Evolutionary conservation across 1,284 basidiomycete genomes (phyloP), one percentile per base, ranked within the genome.

Genomic region (Fomitiporia mediterranea): DNA sequence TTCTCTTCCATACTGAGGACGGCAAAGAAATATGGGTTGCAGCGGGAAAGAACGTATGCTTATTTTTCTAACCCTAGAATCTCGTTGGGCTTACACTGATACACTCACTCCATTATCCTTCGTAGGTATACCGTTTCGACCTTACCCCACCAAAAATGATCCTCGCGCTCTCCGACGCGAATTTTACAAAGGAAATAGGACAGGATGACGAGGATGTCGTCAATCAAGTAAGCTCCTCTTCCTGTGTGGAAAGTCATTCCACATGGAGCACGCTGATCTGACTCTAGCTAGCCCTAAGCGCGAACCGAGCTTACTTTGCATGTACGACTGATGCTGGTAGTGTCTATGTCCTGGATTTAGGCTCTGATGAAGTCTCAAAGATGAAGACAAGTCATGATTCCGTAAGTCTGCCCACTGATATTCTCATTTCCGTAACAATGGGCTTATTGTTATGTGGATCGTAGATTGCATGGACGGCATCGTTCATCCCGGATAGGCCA

Each of bases 291-390:
- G 72, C 74, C 56, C 63, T 87, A 62, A 82, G 80, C 67, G 59
- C 68, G 21, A 77, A 76, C 61, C 78, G 78, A 61, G 79, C 74
- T 39, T 72, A 77, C 61, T 70, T 91, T 39, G 86, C 83, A 1
- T 89, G 86, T 66, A 80, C 80, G 56, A 78, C 79, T 21, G 89
- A 91, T 67, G 78, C 78, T 17, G 89, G 89, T 0, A 61, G 66
- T 6, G 82, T 89, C 11, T 88, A 87, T 0, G 71, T 84, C 11
- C 64, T 89, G 4, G 83, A 90, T 53, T 63, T 87, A 3, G 65
- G 74, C 8, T 79, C 74, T 2, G 70, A 71, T 39, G 62, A 63
- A 3, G 61, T 85, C 19, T 70, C 65, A 8, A 74, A 70, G 40
- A 87, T 90, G 84, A 83, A 77, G 61, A 73, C 70, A 3, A 74